Base-by-base conservation (phyloP, 2,329 filamentous ascomycete genomes). In the Fusarium acutatum region DNA sequence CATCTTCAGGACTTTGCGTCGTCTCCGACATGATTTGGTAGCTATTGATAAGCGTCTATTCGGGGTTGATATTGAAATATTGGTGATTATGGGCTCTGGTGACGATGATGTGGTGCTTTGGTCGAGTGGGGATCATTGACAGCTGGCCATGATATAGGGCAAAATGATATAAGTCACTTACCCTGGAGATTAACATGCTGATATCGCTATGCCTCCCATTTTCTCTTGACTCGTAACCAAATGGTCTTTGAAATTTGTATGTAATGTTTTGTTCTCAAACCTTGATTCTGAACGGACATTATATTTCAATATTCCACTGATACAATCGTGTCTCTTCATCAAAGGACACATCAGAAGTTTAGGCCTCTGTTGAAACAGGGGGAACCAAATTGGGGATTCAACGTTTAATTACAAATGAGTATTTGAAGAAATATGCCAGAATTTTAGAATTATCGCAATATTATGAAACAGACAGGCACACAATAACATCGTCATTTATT, bases 21-120 rank as follows among this genome's bases (percentile, higher is more conserved):
- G 72, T 70, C 47, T 87, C 84, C 10, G 83, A 80, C 86, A 87
- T 87, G 49, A 34, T 28, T 72, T 40, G 38, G 26, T 35, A 24
- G 26, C 30, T 58, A 38, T 46, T 30, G 12, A 13, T 15, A 32
- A 18, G 37, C 46, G 47, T 40, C 18, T 58, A 22, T 40, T 43
- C 32, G 61, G 41, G 22, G 44, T 64, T 59, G 37, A 24, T 47
- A 43, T 54, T 59, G 40, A 28, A 34, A 40, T 64, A n/a, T 65
- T 47, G 41, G 28, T 47, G 11, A n/a, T 47, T 26, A 22, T 58
- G 20, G 22, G 28, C 49, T 54, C 35, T 24, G 53, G 24, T 52
- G 40, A 64, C 40, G 43, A 72, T 64, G 67, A 74, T 68, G 67
- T 74, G 59, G 60, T 68, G 47, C 56, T 70, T 60, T 47, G 26